A percentile compares a stretch with the other conserved stretches of the same genome.
Conservation (phyloP, 2,329 filamentous ascomycete genomes). For the Zymoseptoria tritici region DNA sequence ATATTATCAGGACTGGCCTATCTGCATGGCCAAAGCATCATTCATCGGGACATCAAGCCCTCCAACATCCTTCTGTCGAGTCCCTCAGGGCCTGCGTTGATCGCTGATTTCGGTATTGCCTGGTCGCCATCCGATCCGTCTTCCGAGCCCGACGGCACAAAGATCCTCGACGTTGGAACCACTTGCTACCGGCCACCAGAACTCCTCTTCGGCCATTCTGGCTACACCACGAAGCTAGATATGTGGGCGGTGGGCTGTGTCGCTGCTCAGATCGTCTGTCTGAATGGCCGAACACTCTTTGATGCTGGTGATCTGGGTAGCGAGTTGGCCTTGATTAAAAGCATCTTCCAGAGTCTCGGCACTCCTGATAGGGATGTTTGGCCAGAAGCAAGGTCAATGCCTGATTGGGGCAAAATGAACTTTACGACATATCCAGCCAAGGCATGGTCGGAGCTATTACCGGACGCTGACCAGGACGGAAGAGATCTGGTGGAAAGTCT, state of each 20-base stretch:
- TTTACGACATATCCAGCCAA: constrained; percentile 66
- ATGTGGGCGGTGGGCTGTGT: constrained; percentile 86
- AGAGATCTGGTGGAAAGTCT: constrained; percentile 60
- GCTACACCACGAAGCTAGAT: constrained; percentile 67
- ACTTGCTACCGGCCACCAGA: constrained; percentile 88
- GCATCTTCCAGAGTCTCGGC: constrained; percentile 85
- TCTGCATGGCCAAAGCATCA: constrained; percentile 67
- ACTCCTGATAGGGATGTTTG: constrained; percentile 74
- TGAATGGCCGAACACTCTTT: constrained; percentile 59
- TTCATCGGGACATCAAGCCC: constrained; percentile 92
- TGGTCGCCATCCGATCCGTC: constrained; percentile 58
- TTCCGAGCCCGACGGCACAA: constrained; percentile 58
- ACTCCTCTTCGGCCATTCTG: constrained; percentile 72
- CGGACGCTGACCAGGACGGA: constrained; percentile 50
- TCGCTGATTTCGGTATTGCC: constrained; percentile 88
- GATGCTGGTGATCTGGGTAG: constrained; percentile 85
- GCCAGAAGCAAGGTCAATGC: constrained; percentile 67
- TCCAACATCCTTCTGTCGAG: constrained; percentile 57
- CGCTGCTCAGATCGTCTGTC: constrained; percentile 63
- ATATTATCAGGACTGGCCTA: constrained; percentile 63
- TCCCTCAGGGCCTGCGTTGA: constrained; percentile 60
- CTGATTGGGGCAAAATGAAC: constrained; percentile 79
- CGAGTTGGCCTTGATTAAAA: constrained; percentile 82
- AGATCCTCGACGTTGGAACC: constrained; percentile 90
- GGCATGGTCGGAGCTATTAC: constrained; percentile 64